Base-by-base conservation (phyloP, 1,284 basidiomycete genomes). In the Naganishia albida region DNA sequence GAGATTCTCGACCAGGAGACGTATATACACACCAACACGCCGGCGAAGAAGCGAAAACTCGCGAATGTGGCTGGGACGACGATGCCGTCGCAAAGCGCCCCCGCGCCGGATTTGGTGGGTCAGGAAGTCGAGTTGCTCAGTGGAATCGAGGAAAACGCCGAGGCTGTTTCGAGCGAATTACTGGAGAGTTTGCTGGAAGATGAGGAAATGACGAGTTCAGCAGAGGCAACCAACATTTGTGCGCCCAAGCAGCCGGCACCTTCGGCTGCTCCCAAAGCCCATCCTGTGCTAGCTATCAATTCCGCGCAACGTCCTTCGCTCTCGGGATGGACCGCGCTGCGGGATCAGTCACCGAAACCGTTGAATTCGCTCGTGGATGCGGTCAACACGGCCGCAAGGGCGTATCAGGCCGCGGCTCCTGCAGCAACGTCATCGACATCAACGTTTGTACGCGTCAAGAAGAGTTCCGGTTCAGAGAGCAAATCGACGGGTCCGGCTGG, bases 1-100 rank as follows among this genome's bases (percentile, higher is more conserved):
- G 57, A 60, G 15, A 38, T 60, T 15, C 57, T 60, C 15, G 39
- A 48, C 3, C 20, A 60, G 23, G 57, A 49, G 23, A 39, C 57
- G 3, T 60, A 39, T n/a, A 42, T 43, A 23, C 57, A 49, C 1
- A 38, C 30, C 16, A 49, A 23, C 13, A 56, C 57, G 12, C 57
- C 57, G 34, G 25, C 2, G 20, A 60, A 50, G 48, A 60, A 50
- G 57, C 28, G 57, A 18, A 60, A 50, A 26, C 48, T 50, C 13
- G 23, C 46, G 7, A 28, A 46, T 12, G 44, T 30, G 7, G 26
- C 26, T 39, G 2, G 18, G 30, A 16, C 7, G 7, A 30, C 28
- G 20, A n/a, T 15, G 20, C 28, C 28, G 15, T 34, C 10, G 15
- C 18, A 16, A 51, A 15, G 15, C 15, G 34, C 51, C 15, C 51